Conservation (phyloP, 768 basidiomycete species). For the Lyophyllum shimeji region DNA sequence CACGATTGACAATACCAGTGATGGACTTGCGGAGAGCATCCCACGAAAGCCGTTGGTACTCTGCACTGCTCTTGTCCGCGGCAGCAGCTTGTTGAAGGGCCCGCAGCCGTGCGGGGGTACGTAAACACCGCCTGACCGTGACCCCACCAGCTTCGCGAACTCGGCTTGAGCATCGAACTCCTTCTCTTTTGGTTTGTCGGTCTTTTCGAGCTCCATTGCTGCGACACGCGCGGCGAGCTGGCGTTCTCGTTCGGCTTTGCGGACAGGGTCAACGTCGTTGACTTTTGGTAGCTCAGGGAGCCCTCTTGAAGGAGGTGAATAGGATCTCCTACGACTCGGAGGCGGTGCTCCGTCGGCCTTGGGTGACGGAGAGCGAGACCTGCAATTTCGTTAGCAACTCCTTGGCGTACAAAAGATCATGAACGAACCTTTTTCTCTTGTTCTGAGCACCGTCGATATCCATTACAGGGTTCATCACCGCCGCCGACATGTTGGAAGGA, state of each 20-base stretch:
- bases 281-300: slow-evolving; percentile 38
- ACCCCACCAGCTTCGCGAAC: slow-evolving; percentile 81
- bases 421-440: slow-evolving; percentile 50
- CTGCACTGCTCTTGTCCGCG: slow-evolving; percentile 77
- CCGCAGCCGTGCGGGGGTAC: slow-evolving; percentile 93
- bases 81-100: slow-evolving; percentile 86
- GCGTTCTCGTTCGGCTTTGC: slow-evolving; percentile 74
- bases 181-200: slow-evolving; percentile 53
- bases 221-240: slow-evolving; percentile 74
- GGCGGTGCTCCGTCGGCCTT: slow-evolving; percentile 41
- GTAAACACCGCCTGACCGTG: slow-evolving; percentile 92
- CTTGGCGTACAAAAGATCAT: background rate
- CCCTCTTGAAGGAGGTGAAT: slow-evolving; percentile 35
- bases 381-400: slow-evolving; percentile 20
- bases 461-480: slow-evolving; percentile 29
- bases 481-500: slow-evolving; percentile 37
- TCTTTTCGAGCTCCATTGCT: slow-evolving; percentile 64
- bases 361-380: slow-evolving; percentile 50
- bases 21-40: slow-evolving; percentile 96
- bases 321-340: slow-evolving; percentile 43
- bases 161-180: slow-evolving; percentile 78
- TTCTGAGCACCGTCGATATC: slow-evolving; percentile 30
- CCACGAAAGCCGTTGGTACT: slow-evolving; percentile 96
- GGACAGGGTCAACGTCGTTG: slow-evolving; percentile 73
- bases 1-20: slow-evolving; percentile 99